Base-by-base conservation (phyloP, 164 flowering plant genomes). In the Aristolochia contorta region DNA sequence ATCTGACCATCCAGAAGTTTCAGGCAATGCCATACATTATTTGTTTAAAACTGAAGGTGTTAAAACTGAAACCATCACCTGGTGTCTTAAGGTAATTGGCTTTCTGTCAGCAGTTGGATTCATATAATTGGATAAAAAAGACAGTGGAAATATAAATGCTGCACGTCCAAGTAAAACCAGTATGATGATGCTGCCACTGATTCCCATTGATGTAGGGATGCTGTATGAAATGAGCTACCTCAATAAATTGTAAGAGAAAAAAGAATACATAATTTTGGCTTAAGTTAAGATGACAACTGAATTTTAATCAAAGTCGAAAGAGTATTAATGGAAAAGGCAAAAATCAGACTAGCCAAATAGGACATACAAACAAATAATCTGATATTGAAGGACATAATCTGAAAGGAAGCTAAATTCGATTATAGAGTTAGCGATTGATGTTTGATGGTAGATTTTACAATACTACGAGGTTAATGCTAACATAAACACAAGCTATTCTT, bases 121-220 rank as follows among this genome's bases (percentile, higher is more conserved):
- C 78, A 79, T 68, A 48, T 65, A 83, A 65, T 92, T 89, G 21
- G 96, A 78, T 4, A 89, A 24, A 10, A 70, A 71, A 30, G 96
- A 87, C 16, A 85, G 83, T 4, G 93, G 96, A 67, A 89, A 89
- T 24, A 89, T 93, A 72, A 87, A 92, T 15, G 89, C 98, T 20
- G 93, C 98, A 49, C 96, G 98, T 9, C 91, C 96, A 57, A 92
- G 64, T 48, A 75, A 62, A 57, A 80, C 75, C 27, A 89, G 71
- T 3, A 82, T 27, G 37, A 85, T 66, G 33, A 84, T 18, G 23
- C 71, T 71, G 53, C 77, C 57, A 49, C 59, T 80, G 54, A 82
- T 67, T 47, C 79, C 77, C 27, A 83, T 20, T 10, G 72, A 70
- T 55, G 71, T 73, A 67, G 76, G 60, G 16, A 81, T 61, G 60